A percentile compares a stretch with the other conserved stretches of the same genome.
These are phyloP conservation scores for Candida germanica DNA, from an alignment of 805 yeast genomes.

Conservation along the genomic window DNA sequence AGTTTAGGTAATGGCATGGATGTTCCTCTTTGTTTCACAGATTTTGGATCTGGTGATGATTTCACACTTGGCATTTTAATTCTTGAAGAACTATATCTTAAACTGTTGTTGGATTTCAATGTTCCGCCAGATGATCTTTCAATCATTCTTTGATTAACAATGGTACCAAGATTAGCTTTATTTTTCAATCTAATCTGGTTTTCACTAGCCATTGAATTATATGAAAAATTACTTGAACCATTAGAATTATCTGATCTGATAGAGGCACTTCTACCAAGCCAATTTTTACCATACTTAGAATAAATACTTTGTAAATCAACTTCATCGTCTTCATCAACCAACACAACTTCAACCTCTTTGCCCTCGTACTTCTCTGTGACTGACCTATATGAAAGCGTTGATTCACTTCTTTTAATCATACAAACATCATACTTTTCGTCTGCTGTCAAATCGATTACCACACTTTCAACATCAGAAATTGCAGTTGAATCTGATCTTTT, in stretches of 20 bases:
- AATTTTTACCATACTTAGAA: conserved; percentile 34
- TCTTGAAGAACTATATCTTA: conserved; percentile 17
- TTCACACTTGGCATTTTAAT: conserved; percentile 11
- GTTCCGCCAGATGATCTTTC: conserved; percentile 7
- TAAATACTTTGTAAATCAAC: conserved; percentile 37
- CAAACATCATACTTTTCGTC: conserved; percentile 38
- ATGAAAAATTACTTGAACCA: conserved; percentile 15
- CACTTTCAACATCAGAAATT: conserved; percentile 34
- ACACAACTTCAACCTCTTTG: conserved; percentile 39
- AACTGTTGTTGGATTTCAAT: conserved; percentile 9
- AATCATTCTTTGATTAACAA: conserved; percentile 4
- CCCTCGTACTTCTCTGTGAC: conserved; percentile 39
- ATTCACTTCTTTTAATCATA: conserved; percentile 32
- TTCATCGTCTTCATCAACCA: conserved; percentile 37
- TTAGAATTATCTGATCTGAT: conserved; percentile 17
- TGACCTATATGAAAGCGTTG: conserved; percentile 36
- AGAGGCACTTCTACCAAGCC: conserved; percentile 26
- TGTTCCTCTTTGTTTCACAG: not conserved
- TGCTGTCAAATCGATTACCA: conserved; percentile 38
- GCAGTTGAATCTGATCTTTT: conserved; percentile 25
- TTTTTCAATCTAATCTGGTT: conserved; percentile 13
- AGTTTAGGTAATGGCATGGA: not conserved
- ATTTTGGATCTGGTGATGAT: no score
- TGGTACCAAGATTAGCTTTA: not conserved
- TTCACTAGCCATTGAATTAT: conserved; percentile 20